Evolutionary conservation across 495 filamentous ascomycete genomes (phyloP).

Genomic region (Penicillium atrosanguineum): DNA sequence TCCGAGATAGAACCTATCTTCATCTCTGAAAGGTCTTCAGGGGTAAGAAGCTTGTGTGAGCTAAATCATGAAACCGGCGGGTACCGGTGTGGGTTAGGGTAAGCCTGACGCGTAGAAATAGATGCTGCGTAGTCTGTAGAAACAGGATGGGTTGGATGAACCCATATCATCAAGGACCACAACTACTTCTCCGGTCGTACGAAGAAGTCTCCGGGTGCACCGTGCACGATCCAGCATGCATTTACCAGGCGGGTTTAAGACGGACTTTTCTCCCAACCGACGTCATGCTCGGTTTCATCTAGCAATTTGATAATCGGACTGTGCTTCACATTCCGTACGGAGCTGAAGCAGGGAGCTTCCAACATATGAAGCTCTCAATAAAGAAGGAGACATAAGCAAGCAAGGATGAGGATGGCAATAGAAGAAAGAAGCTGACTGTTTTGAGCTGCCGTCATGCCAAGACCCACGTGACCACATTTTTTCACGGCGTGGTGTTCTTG

Average conservation of each 20-base stretch:
- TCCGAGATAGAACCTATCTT: not conserved
- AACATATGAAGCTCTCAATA: not conserved
- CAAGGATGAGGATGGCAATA: too few relatives aligned
- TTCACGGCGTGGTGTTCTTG: constrained; percentile 10
- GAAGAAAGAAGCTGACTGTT: not conserved
- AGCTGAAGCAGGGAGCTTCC: too few relatives aligned
- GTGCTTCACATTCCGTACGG: not conserved
- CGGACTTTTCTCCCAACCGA: constrained; percentile 14
- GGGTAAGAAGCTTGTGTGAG: not conserved
- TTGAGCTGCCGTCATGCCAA: constrained; percentile 8
- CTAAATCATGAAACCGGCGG: not conserved
- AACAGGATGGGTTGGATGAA: not conserved
- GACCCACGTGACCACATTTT: constrained; percentile 16
- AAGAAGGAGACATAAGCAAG: not conserved
- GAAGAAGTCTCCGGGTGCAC: not conserved
- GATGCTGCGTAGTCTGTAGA: not conserved
- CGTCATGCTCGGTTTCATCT: constrained; percentile 4
- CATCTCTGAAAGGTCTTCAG: not conserved
- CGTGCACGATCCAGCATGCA: not conserved
- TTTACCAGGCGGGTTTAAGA: constrained; percentile 12
- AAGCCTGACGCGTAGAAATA: not conserved
- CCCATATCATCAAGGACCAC: not conserved
- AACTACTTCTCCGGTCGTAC: not conserved
- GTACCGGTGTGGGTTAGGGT: not conserved
- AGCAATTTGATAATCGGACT: not conserved